Percentiles rank a stretch among this genome's conserved stretches.
Evolutionary conservation across 2,329 filamentous ascomycete genomes (phyloP).

Genomic region (Colletotrichum zoysiae): DNA sequence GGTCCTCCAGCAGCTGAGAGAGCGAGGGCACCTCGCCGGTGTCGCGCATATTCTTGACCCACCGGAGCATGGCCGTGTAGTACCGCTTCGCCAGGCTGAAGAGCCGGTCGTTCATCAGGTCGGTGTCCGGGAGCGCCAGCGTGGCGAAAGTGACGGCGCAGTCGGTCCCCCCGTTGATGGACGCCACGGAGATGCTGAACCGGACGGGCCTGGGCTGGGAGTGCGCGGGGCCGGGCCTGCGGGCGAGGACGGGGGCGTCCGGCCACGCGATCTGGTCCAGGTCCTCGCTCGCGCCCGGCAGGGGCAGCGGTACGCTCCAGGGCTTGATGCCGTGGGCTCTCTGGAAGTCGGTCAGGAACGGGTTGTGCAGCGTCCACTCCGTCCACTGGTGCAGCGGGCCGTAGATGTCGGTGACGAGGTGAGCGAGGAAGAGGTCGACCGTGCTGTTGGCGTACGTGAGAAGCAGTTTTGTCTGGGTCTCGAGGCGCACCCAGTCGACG

Average conservation of each 20-base stretch:
- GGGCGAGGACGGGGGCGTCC: neutral
- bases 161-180: neutral
- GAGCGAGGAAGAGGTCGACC: neutral
- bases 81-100: constrained; percentile 9
- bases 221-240: neutral
- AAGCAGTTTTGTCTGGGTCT: neutral
- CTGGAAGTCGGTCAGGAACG: constrained; percentile 16
- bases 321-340: neutral
- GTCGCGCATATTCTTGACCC: neutral
- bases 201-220: neutral
- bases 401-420: constrained; percentile 18
- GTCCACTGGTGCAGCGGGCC: neutral
- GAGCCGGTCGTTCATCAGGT: neutral
- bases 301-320: constrained; percentile 6
- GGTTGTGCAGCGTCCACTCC: constrained; percentile 12
- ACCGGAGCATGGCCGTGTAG: constrained; percentile 11
- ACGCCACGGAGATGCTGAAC: constrained; percentile 4
- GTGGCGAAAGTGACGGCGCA: neutral
- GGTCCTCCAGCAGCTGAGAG: neutral
- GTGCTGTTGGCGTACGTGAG: constrained; percentile 7
- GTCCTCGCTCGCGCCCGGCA: neutral
- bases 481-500: constrained; percentile 21
- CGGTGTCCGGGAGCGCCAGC: neutral
- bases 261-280: constrained; percentile 6
- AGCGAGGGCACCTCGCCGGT: neutral